phyloP scores from a whole-genome alignment of 108 stramenopile genomes.

The Cyclotella baltica region DNA sequence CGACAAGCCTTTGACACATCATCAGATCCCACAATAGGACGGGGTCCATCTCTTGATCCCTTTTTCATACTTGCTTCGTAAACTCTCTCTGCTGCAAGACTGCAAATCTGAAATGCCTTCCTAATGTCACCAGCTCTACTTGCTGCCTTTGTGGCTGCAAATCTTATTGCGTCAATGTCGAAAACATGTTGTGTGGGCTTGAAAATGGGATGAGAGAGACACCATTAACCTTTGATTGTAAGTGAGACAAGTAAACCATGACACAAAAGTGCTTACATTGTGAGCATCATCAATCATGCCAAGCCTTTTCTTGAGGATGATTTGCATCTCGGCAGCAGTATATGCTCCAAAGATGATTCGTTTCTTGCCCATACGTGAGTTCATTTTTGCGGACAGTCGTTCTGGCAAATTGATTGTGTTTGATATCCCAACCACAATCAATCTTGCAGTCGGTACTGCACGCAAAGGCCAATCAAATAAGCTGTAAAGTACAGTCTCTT shows the following conservation, averaged over 20 bases:
- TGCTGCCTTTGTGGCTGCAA: slow-evolving; percentile 92
- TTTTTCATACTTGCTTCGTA: slow-evolving; percentile 40
- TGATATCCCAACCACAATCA: slow-evolving; percentile 93
- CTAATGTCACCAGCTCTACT: slow-evolving; percentile 92
- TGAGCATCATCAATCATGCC: slow-evolving; percentile 22
- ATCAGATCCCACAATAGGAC: slow-evolving; percentile 60
- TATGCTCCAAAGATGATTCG: slow-evolving; percentile 74
- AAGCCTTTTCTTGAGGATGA: slow-evolving; percentile 76
- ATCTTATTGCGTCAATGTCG: slow-evolving; percentile 77
- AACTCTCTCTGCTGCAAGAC: slow-evolving; percentile 84
- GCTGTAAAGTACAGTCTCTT: slow-evolving; percentile 96
- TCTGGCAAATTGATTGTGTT: slow-evolving; percentile 98
- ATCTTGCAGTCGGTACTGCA: slow-evolving; percentile 8
- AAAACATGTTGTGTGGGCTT: slow-evolving; percentile 54
- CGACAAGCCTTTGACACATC: slow-evolving; percentile 74
- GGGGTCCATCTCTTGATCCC: slow-evolving; percentile 5
- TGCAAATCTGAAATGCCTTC: slow-evolving; percentile 92
- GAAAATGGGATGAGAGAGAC: slow-evolving; percentile 1
- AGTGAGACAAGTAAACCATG: not conserved
- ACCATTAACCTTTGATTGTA: not conserved
- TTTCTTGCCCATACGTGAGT: slow-evolving; percentile 77
- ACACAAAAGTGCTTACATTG: slow-evolving; percentile 11
- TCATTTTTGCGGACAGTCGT: slow-evolving; percentile 80
- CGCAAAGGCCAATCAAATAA: slow-evolving; percentile 96
- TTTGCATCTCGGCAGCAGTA: slow-evolving; percentile 52